These are phyloP conservation scores for Amanita pallidorosea DNA, from an alignment of 768 basidiomycete species.

Conservation along the genomic window DNA sequence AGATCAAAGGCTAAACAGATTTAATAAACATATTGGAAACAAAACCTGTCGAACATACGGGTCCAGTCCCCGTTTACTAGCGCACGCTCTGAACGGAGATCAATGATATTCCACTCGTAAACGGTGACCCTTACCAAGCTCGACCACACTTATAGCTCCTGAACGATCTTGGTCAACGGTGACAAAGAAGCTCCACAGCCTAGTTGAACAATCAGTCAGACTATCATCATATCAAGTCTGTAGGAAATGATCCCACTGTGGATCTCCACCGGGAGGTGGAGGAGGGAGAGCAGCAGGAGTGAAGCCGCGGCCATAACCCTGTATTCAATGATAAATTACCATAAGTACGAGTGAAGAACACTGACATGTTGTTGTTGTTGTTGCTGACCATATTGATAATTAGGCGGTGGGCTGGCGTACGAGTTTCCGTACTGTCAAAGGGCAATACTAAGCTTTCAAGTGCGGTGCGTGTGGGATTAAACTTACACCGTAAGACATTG, in stretches of 20 bases:
- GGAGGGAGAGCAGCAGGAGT: constrained; percentile 22
- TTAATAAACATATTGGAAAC: background rate
- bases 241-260: constrained; percentile 34
- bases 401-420: constrained; percentile 1
- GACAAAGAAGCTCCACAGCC: constrained; percentile 66
- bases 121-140: constrained; percentile 45
- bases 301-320: constrained; percentile 22
- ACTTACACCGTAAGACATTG: constrained; percentile 5
- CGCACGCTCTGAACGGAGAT: constrained; percentile 27
- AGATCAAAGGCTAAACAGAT: constrained; percentile 57
- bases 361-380: too few species aligned
- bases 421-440: constrained; percentile 10
- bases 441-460: background rate
- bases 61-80: constrained; percentile 62
- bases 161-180: constrained; percentile 64
- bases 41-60: constrained; percentile 31
- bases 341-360: background rate
- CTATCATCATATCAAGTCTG: background rate
- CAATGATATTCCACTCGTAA: background rate
- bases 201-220: constrained; percentile 17
- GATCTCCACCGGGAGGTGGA: constrained; percentile 61
- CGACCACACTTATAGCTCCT: constrained; percentile 49
- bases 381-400: constrained; percentile 6
- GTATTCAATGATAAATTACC: background rate
- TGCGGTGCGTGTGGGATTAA: too few species aligned